phyloP scores from a whole-genome alignment of 805 yeast genomes.

The Candida pseudoglaebosa region DNA sequence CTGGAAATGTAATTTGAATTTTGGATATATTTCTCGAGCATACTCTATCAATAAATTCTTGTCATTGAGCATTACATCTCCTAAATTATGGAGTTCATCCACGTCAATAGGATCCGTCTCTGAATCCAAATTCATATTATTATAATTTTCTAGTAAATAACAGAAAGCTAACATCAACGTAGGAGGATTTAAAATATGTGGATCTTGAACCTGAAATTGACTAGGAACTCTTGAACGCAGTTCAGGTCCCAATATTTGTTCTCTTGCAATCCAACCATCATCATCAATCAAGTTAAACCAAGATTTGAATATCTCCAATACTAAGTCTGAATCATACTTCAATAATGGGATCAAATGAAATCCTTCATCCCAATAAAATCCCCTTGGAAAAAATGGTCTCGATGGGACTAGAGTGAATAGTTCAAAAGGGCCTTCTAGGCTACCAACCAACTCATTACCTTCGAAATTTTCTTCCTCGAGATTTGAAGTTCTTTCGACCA shows the following conservation, averaged over 20 bases:
- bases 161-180: constrained; percentile 75
- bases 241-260: constrained; percentile 88
- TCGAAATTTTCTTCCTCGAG: constrained; percentile 70
- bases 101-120: constrained; percentile 26
- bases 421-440: constrained; percentile 71
- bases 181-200: constrained; percentile 92
- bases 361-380: constrained; percentile 99
- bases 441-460: constrained; percentile 47
- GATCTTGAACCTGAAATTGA: constrained; percentile 81
- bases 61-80: constrained; percentile 50
- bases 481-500: constrained; percentile 70
- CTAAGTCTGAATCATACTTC: constrained; percentile 79
- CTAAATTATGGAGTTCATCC: constrained; percentile 30
- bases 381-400: constrained; percentile 91
- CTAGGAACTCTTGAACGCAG: constrained; percentile 83
- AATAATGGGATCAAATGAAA: constrained; percentile 82
- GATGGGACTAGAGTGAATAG: constrained; percentile 86
- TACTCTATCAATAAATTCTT: constrained; percentile 58
- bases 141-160: constrained; percentile 42
- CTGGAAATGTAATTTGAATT: constrained; percentile 68
- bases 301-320: constrained; percentile 72
- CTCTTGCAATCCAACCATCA: constrained; percentile 96
- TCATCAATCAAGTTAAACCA: constrained; percentile 88
- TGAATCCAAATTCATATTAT: constrained; percentile 17
- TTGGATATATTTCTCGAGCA: constrained; percentile 68